Conservation (phyloP, 2,329 filamentous ascomycete genomes). For the Penicillium sp. region DNA sequence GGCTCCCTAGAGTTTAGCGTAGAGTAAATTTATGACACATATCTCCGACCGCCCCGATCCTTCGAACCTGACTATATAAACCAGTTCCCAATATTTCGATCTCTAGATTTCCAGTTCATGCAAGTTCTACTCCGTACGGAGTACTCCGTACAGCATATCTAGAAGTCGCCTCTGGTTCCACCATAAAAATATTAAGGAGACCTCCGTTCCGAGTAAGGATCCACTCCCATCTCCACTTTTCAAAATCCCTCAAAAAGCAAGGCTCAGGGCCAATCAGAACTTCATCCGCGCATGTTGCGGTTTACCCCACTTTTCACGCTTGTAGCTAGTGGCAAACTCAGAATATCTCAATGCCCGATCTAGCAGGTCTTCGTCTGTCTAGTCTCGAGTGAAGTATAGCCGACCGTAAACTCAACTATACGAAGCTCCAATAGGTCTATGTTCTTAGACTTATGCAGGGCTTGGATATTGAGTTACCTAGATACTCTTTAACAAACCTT, state of each 20-base stretch:
- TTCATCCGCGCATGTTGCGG: neutral
- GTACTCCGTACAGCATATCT: neutral
- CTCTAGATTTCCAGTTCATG: neutral
- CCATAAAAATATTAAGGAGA: conserved; percentile 3
- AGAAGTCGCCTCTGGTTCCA: neutral
- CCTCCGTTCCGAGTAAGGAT: conserved; percentile 15
- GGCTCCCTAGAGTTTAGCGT: neutral
- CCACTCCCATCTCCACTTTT: conserved; percentile 7
- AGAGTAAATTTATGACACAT: neutral
- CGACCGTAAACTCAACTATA: neutral
- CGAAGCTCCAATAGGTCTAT: neutral
- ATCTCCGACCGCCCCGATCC: neutral
- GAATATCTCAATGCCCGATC: neutral
- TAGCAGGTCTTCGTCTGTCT: neutral
- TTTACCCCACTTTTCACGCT: neutral
- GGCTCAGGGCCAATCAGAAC: neutral
- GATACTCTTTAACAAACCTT: neutral
- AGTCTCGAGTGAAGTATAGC: neutral
- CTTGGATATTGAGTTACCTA: too few relatives aligned
- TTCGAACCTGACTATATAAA: neutral
- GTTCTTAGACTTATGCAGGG: neutral
- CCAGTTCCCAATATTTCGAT: neutral
- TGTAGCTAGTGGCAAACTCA: conserved; percentile 11
- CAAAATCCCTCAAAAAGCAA: conserved; percentile 16
- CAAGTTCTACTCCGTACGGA: neutral